These are phyloP conservation scores for Cicer pinnatifidum DNA, from an alignment of 306 rosid species.

Conservation along the genomic window DNA sequence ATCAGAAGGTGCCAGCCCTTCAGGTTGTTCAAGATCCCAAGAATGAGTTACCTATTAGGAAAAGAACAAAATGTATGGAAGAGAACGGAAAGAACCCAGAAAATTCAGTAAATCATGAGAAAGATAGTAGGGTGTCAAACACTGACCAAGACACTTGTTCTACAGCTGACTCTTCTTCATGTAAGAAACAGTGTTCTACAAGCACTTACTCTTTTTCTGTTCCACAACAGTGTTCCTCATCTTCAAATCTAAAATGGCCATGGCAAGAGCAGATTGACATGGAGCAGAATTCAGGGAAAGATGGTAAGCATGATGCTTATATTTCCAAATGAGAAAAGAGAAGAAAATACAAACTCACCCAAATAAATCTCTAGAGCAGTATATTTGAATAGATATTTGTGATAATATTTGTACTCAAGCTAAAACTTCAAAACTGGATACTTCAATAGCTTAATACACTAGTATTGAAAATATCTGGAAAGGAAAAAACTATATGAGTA, in stretches of 20 bases:
- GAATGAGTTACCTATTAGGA: constrained; percentile 46
- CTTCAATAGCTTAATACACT: not conserved
- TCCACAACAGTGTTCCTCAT: constrained; percentile 71
- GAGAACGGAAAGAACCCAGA: constrained; percentile 49
- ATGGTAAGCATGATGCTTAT: constrained; percentile 49
- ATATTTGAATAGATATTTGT: constrained; percentile 4
- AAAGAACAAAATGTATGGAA: constrained; percentile 57
- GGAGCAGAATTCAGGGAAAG: constrained; percentile 61
- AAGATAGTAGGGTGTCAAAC: constrained; percentile 48
- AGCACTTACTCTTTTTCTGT: constrained; percentile 72
- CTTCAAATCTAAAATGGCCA: constrained; percentile 57
- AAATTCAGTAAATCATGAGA: constrained; percentile 38
- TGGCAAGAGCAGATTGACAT: constrained; percentile 59
- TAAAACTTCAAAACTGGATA: not conserved
- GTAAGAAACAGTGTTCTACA: constrained; percentile 61
- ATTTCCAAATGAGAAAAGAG: constrained; percentile 27
- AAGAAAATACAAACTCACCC: constrained; percentile 18
- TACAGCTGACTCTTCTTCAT: constrained; percentile 81
- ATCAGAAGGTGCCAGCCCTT: constrained; percentile 84
- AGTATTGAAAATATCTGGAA: no score
- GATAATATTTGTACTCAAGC: not conserved
- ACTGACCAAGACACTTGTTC: constrained; percentile 68
- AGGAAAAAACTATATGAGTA: no score
- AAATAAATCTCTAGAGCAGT: not conserved
- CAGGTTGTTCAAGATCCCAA: constrained; percentile 52